Evolutionary conservation across 371 early-diverging fungal species (phyloP).

Genomic region (Dichotomocladium elegans): DNA sequence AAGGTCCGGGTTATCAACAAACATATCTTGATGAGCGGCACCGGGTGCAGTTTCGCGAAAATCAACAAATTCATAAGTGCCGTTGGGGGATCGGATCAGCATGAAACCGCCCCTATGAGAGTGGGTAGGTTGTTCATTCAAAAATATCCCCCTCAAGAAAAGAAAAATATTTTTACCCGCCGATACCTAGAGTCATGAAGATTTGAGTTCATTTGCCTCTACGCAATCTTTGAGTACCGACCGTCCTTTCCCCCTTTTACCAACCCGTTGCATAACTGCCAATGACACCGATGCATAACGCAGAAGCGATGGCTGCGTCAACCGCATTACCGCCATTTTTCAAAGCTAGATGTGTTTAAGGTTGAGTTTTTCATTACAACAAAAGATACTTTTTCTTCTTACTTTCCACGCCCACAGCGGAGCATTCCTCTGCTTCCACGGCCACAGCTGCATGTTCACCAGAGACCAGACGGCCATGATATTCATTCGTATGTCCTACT

Average conservation of each 20-base stretch:
- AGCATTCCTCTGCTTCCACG: slow-evolving; percentile 81
- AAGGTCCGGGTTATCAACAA: slow-evolving; percentile 47
- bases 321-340: slow-evolving; percentile 94
- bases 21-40: slow-evolving; percentile 75
- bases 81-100: slow-evolving; percentile 73
- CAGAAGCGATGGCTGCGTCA: slow-evolving; percentile 94
- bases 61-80: slow-evolving; percentile 62
- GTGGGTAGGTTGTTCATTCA: background rate
- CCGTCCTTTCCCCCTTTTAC: too few relatives aligned
- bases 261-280: slow-evolving; percentile 96
- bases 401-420: slow-evolving; percentile 80
- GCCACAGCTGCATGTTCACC: slow-evolving; percentile 76
- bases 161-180: slow-evolving; percentile 42
- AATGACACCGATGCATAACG: slow-evolving; percentile 92
- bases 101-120: slow-evolving; percentile 90
- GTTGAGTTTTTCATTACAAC: too few relatives aligned
- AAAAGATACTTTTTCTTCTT: too few relatives aligned
- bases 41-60: slow-evolving; percentile 92
- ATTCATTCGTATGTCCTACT: background rate
- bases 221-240: too few relatives aligned
- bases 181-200: slow-evolving; percentile 23
- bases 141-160: too few relatives aligned
- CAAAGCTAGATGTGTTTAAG: slow-evolving; percentile 43
- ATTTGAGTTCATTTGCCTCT: background rate
- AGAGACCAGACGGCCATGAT: slow-evolving; percentile 22